Evolutionary conservation across 805 yeast species (phyloP).

Genomic region (Candida silvatica): DNA sequence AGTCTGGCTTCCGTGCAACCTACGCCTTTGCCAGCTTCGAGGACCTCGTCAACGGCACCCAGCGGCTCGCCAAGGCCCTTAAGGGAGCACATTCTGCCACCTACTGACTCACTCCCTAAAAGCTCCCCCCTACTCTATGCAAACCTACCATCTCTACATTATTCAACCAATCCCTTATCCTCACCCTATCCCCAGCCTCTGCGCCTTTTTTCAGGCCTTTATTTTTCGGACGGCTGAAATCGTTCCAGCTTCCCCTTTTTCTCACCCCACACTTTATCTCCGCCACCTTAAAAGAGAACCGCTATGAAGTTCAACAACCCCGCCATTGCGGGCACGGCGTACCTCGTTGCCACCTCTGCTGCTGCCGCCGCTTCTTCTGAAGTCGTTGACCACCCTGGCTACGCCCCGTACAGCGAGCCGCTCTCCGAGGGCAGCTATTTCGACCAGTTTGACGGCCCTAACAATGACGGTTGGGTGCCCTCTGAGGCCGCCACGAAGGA

Average conservation of each 20-base stretch:
- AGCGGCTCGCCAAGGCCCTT: constrained; percentile 19
- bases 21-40: constrained; percentile 21
- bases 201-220: too few relatives aligned
- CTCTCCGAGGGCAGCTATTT: constrained; percentile 41
- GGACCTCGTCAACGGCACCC: constrained; percentile 16
- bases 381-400: constrained; percentile 24
- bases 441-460: constrained; percentile 51
- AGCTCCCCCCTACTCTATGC: too few relatives aligned
- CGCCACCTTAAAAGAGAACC: too few relatives aligned
- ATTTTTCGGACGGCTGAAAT: too few relatives aligned
- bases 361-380: constrained; percentile 4
- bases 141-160: too few relatives aligned
- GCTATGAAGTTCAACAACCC: constrained; percentile 10
- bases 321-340: constrained; percentile 9
- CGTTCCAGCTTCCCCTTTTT: too few relatives aligned
- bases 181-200: too few relatives aligned
- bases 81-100: not conserved
- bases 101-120: too few relatives aligned
- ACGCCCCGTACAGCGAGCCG: constrained; percentile 27
- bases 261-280: too few relatives aligned
- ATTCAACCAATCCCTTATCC: too few relatives aligned
- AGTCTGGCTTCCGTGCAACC: constrained; percentile 25
- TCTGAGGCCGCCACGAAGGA: constrained; percentile 48
- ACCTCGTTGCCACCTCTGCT: constrained; percentile 5
- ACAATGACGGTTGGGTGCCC: constrained; percentile 42